Evolutionary conservation across 2,329 filamentous ascomycete genomes (phyloP), one percentile per base, ranked within the genome.

Genomic region (Aspergillus novoparasiticus): DNA sequence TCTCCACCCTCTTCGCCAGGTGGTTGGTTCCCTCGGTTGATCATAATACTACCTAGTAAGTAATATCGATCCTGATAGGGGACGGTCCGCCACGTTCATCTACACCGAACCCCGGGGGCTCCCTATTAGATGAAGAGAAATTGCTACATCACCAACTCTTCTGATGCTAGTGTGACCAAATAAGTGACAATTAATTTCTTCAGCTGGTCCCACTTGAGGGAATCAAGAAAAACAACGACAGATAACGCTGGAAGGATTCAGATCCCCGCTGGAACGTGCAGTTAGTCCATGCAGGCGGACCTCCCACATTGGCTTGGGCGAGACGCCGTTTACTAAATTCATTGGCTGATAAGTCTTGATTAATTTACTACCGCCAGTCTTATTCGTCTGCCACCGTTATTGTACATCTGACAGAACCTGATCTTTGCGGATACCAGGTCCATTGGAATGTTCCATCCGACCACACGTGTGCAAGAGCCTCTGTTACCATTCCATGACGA

Each of bases 401-500:
- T 34, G 50, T 3, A 21, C 19, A 53, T 53, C 30, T 53, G 50
- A 6, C 50, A 34, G 19, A 53, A 53, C 30, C 30, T 53, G 28
- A 53, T 53, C 50, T 30, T 53, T 53, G 50, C 50, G 30, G 50
- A 30, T n/a, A 30, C 30, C 57, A 58, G 23, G 45, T n/a, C 46
- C 32, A 32, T 59, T 58, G 59, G 46, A 46, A 57, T 58, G 62
- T 61, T 61, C 57, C 50, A 64, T 58, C 62, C 59, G 48, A 55
- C 59, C 41, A 58, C 62, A 61, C 62, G 62, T 64, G 62, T 61
- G 55, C 58, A 58, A 53, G 57, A 59, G 46, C 51, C 48, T 50
- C 50, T 34, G 43, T 51, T 51, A 32, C 59, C 34, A 51, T 32
- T 14, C 16, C 26, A 14, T n/a, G 61, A 46, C 46, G 55, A 61